Conservation (phyloP, 139 green algal genomes). For the Asterochloris erici region DNA sequence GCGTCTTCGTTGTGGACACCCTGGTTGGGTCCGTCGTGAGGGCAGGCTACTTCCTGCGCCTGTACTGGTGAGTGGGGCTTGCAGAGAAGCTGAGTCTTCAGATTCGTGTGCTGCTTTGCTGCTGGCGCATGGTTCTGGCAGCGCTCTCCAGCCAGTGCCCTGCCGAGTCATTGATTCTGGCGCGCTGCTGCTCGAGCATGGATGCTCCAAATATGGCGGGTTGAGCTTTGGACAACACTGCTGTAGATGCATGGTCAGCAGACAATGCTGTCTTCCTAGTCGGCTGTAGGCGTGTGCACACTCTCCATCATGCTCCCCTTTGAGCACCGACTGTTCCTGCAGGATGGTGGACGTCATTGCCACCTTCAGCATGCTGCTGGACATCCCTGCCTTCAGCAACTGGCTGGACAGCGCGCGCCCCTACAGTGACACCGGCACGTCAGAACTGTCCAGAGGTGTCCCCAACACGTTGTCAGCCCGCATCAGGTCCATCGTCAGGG, state of each 20-base stretch:
- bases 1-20: slow-evolving; percentile 23
- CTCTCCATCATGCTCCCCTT: too few species aligned
- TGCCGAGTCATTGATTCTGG: too few species aligned
- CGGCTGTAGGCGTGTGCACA: too few species aligned
- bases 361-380: slow-evolving; percentile 64
- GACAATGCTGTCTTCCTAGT: too few species aligned
- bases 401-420: not conserved
- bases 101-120: too few species aligned
- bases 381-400: slow-evolving; percentile 50
- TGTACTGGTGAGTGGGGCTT: slow-evolving; percentile 75
- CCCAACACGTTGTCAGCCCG: slow-evolving; percentile 21
- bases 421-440: not conserved
- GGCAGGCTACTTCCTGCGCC: slow-evolving; percentile 72
- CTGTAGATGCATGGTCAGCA: not conserved
- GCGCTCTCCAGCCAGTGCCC: too few species aligned
- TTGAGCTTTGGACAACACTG: not conserved
- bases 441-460: slow-evolving; percentile 1
- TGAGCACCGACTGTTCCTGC: too few species aligned
- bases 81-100: not conserved
- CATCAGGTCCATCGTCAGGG: slow-evolving; percentile 36
- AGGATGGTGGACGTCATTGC: slow-evolving; percentile 73
- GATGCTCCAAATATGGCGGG: not conserved
- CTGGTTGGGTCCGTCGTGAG: slow-evolving; percentile 16
- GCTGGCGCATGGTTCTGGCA: too few species aligned
- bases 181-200: not conserved